A percentile compares a stretch with the other conserved stretches of the same genome.
Evolutionary conservation across 495 filamentous ascomycete species (phyloP).

Genomic region (Penicillium dipodomyicola): DNA sequence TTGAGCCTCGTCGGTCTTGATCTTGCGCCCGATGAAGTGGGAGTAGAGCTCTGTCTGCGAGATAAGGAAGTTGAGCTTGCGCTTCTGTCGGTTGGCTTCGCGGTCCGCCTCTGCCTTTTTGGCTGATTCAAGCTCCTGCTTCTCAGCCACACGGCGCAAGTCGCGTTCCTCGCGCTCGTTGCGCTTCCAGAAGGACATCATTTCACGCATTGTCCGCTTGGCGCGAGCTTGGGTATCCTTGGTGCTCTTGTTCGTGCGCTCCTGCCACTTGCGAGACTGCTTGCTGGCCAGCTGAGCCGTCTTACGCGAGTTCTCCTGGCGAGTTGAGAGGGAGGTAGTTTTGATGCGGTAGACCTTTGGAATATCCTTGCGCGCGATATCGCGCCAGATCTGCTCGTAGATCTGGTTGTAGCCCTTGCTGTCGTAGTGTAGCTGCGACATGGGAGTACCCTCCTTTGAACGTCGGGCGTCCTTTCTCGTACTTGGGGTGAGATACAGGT

Average conservation of each 20-base stretch:
- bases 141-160: conserved; percentile 87
- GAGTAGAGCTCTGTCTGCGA: conserved; percentile 98
- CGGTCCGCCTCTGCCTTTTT: conserved; percentile 95
- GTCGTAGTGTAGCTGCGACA: conserved; percentile 57
- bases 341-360: conserved; percentile 87
- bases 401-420: conserved; percentile 95
- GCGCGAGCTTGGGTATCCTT: conserved; percentile 97
- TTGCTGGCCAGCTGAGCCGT: conserved; percentile 96
- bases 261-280: conserved; percentile 95
- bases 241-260: conserved; percentile 94
- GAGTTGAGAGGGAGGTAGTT: conserved; percentile 73
- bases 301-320: conserved; percentile 91
- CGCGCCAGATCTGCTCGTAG: conserved; percentile 97
- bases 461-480: conserved; percentile 51
- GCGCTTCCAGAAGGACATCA: conserved; percentile 99
- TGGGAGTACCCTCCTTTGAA: conserved; percentile 62
- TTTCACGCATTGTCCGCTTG: conserved; percentile 97
- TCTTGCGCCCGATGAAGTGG: conserved; percentile 99
- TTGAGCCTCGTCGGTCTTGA: conserved; percentile 93
- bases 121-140: conserved; percentile 93
- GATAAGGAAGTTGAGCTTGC: conserved; percentile 99
- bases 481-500: conserved; percentile 65
- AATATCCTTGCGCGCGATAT: conserved; percentile 90
- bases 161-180: conserved; percentile 98
- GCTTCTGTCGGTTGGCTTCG: conserved; percentile 93